These are phyloP conservation scores for Phytopythium kandeliae DNA, from an alignment of 352 stramenopile genomes.

Conservation along the genomic window DNA sequence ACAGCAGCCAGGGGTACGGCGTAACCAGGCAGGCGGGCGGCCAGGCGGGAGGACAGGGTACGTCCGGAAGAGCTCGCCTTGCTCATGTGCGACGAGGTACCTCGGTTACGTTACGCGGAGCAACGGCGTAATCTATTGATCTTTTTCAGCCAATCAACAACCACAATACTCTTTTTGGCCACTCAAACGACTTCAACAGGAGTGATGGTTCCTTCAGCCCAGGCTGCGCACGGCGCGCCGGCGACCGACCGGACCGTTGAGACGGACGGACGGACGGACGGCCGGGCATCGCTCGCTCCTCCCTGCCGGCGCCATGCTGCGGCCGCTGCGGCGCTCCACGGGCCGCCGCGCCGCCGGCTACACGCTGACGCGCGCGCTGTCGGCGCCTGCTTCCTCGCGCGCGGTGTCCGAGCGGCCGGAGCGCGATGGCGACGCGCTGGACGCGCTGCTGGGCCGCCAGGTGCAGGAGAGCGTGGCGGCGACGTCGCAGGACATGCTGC, in stretches of 20 bases:
- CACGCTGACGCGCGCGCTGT: neutral
- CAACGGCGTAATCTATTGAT: too few relatives aligned
- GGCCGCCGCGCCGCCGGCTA: neutral
- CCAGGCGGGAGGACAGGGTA: too few relatives aligned
- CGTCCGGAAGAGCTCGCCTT: too few relatives aligned
- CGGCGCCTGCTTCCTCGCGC: neutral
- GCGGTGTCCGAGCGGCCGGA: neutral
- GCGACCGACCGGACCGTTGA: neutral
- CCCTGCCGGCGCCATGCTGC: constrained; percentile 1
- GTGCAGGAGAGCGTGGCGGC: constrained; percentile 26
- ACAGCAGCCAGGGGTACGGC: too few relatives aligned
- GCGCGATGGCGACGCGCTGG: constrained; percentile 5
- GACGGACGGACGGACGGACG: too few relatives aligned
- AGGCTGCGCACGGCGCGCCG: neutral
- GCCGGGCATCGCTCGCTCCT: neutral
- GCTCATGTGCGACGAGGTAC: too few relatives aligned
- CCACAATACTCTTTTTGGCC: neutral
- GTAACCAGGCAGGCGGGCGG: too few relatives aligned
- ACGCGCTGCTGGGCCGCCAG: constrained; percentile 14
- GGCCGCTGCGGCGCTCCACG: neutral
- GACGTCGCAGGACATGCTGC: constrained; percentile 56
- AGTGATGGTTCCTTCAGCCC: too few relatives aligned
- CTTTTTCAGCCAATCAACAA: constrained; percentile 1
- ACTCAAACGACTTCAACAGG: neutral
- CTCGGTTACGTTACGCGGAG: too few relatives aligned